Evolutionary conservation across 2,329 filamentous ascomycete species (phyloP).

Genomic region (Zymoseptoria tritici): DNA sequence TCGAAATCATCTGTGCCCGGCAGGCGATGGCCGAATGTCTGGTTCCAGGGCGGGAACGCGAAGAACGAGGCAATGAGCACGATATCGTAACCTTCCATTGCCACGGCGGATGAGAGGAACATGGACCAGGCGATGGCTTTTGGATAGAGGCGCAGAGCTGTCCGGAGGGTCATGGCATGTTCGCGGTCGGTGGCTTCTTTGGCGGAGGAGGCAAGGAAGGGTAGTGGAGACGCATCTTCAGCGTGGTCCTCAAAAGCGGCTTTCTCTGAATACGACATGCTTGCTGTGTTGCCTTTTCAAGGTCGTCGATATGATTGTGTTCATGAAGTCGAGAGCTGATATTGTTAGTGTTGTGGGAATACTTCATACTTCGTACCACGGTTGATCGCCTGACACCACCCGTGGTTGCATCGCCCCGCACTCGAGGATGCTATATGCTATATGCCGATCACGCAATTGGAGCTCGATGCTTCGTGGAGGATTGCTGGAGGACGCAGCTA

Average conservation of each 20-base stretch:
- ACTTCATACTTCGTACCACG: neutral
- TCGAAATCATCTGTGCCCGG: slow-evolving; percentile 37
- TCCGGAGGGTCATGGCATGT: slow-evolving; percentile 29
- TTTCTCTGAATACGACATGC: neutral
- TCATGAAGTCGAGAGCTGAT: neutral
- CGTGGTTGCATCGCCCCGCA: neutral
- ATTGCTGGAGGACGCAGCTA: neutral
- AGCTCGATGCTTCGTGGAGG: neutral
- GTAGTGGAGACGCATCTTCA: neutral
- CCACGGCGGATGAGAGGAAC: slow-evolving; percentile 30
- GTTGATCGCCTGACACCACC: neutral
- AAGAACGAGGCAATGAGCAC: slow-evolving; percentile 31
- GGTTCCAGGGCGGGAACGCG: slow-evolving; percentile 26
- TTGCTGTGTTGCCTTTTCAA: neutral
- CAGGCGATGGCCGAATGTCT: slow-evolving; percentile 33
- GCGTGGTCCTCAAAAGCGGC: neutral
- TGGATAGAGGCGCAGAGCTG: slow-evolving; percentile 27
- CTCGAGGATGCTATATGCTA: neutral
- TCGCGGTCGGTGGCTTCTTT: slow-evolving; percentile 25
- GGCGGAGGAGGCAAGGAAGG: neutral
- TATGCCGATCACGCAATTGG: neutral
- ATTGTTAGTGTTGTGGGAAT: neutral
- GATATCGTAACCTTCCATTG: slow-evolving; percentile 38
- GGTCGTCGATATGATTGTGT: neutral
- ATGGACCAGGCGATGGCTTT: slow-evolving; percentile 34